Percentiles rank a stretch among this genome's conserved stretches.
Evolutionary conservation across 2,329 filamentous ascomycete species (phyloP).

Genomic region (Phialophora expanda): DNA sequence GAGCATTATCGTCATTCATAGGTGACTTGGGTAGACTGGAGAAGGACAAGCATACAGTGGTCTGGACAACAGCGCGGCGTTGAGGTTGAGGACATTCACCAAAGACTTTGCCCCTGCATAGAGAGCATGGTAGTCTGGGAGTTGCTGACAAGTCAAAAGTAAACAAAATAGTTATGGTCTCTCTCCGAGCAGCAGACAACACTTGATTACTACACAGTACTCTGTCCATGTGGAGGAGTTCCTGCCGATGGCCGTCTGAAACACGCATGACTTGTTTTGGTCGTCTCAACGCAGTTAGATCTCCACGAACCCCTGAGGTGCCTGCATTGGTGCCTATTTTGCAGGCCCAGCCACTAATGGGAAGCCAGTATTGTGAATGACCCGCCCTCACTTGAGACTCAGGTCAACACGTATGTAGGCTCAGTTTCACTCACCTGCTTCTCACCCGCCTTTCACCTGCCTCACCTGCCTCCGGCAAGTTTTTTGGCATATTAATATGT

Average conservation of each 20-base stretch:
- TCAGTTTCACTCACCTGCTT: background rate
- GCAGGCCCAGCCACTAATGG: background rate
- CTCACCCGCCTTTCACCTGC: no score
- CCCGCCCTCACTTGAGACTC: background rate
- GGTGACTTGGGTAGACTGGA: conserved; percentile 10
- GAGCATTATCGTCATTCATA: conserved; percentile 2
- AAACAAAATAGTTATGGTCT: background rate
- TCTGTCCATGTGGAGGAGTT: background rate
- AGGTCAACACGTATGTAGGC: no score
- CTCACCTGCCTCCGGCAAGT: no score
- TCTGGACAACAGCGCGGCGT: conserved; percentile 2
- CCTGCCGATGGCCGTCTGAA: background rate
- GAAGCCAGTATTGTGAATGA: background rate
- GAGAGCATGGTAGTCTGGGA: background rate
- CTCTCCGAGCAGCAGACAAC: background rate
- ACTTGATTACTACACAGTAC: background rate
- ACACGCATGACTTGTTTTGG: background rate
- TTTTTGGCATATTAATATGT: no score
- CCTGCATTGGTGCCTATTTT: conserved; percentile 1
- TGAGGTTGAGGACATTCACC: background rate
- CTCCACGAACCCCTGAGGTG: background rate
- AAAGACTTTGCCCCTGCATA: background rate
- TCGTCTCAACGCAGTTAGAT: background rate
- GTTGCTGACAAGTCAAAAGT: background rate
- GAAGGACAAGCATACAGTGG: conserved; percentile 3